Evolutionary conservation across 805 yeast species (phyloP).

Genomic region (Wickerhamiella azyma): DNA sequence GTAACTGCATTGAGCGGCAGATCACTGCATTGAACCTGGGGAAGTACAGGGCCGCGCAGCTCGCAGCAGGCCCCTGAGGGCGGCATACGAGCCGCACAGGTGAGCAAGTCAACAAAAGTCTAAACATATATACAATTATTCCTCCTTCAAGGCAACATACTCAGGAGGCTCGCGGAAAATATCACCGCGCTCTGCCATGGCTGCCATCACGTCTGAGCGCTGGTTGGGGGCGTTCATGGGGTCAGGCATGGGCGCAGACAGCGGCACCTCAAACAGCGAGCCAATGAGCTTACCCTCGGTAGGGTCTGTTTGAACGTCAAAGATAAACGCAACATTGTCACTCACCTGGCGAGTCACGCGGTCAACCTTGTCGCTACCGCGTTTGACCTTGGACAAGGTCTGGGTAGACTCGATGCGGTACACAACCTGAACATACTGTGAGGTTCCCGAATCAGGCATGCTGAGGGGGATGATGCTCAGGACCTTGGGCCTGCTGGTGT

Average conservation of each 20-base stretch:
- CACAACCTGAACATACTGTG: slow-evolving; percentile 42
- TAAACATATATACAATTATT: neutral
- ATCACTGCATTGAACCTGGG: too few species aligned
- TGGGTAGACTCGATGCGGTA: slow-evolving; percentile 54
- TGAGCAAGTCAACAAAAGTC: too few species aligned
- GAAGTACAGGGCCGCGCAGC: too few species aligned
- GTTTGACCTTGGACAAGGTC: slow-evolving; percentile 37
- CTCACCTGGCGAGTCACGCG: slow-evolving; percentile 39
- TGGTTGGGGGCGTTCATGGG: slow-evolving; percentile 18
- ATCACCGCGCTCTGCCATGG: slow-evolving; percentile 28
- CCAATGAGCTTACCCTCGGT: slow-evolving; percentile 49
- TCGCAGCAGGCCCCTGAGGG: too few species aligned
- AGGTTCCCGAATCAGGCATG: slow-evolving; percentile 38
- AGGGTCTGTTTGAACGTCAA: slow-evolving; percentile 42
- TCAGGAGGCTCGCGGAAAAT: slow-evolving; percentile 25
- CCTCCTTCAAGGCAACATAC: slow-evolving; percentile 14
- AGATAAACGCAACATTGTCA: slow-evolving; percentile 47
- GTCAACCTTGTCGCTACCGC: slow-evolving; percentile 33
- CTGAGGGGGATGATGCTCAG: slow-evolving; percentile 57
- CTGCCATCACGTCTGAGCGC: slow-evolving; percentile 20
- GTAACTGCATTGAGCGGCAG: too few species aligned
- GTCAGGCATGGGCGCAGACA: slow-evolving; percentile 24
- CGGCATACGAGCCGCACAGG: too few species aligned
- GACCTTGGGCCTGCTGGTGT: slow-evolving; percentile 59
- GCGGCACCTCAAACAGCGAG: slow-evolving; percentile 45